These are phyloP conservation scores for Akanthomyces dipterigenus DNA, from an alignment of 2,329 filamentous ascomycete genomes.

Conservation along the genomic window DNA sequence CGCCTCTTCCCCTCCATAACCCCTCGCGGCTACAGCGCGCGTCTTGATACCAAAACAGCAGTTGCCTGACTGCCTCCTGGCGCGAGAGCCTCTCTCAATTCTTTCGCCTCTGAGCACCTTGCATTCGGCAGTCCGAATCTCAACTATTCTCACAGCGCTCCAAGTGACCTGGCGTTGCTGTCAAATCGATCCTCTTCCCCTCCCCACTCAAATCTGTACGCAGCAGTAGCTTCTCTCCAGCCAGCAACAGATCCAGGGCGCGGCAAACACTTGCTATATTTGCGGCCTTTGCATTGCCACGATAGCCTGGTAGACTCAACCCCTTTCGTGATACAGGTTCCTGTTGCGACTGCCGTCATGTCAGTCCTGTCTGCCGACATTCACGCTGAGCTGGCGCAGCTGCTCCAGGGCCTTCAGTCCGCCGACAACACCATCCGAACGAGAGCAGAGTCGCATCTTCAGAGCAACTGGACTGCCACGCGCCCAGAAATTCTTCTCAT, in stretches of 20 bases:
- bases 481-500: conserved; percentile 85
- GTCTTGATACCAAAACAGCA: conserved; percentile 6
- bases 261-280: background rate
- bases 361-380: conserved; percentile 81
- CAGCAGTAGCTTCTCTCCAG: background rate
- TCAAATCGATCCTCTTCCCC: background rate
- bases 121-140: background rate
- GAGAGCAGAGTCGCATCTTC: conserved; percentile 83
- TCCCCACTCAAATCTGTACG: conserved; percentile 5
- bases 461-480: conserved; percentile 78
- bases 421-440: conserved; percentile 80
- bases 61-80: background rate
- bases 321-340: background rate
- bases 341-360: conserved; percentile 44
- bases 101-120: background rate
- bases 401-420: conserved; percentile 83
- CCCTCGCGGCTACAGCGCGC: conserved; percentile 11
- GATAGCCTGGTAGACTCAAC: too few relatives aligned
- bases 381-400: conserved; percentile 75
- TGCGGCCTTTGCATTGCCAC: background rate
- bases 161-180: background rate
- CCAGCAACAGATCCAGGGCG: background rate
- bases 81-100: background rate
- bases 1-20: conserved; percentile 12
- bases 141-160: background rate